Evolutionary conservation across 179 eudicot genomes (phyloP), one percentile per base, ranked within the genome.

Genomic region (Beta corolliflora): DNA sequence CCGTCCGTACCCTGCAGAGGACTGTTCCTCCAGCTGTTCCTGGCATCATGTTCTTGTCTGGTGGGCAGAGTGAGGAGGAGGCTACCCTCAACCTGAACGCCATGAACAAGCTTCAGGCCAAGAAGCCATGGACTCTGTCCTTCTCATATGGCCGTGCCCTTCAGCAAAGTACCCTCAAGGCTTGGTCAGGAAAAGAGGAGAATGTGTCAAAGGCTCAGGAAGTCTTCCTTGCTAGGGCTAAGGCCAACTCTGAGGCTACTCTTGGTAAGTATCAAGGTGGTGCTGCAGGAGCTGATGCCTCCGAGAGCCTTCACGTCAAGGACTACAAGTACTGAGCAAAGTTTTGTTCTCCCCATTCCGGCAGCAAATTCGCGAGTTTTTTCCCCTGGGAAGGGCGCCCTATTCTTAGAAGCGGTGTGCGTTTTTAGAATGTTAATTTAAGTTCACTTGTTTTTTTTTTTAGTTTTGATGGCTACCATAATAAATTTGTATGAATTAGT

Each of bases 51-150:
- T 94, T 94, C 82, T 85, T 94, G 88, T 94, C 98, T 0, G 98
- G 98, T 79, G 98, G 98, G 16, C 98, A 94, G 89, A 94, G 98
- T 71, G 98, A 94, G 86, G 97, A 94, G 81, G 89, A 92, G 82
- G 98, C 98, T 1, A 92, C 98, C 55, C 54, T 88, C 46, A 91
- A 94, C 89, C 93, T 94, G 15, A 91, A 94, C 44, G 98, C 98
- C 83, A 94, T 94, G 90, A 94, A 94, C 93, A 87, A 89, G 80
- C 89, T 91, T 10, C 58, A 87, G 87, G 61, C 84, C 58, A 92
- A 93, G 92, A 94, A 92, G 88, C 98, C 98, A 77, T 94, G 98
- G 98, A 77, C 86, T 16, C 90, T 94, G 1, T 85, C 97, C 7
- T 94, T 94, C 93, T 94, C 98, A 0, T 94, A 88, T 19, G 98